Evolutionary conservation across 345 rosid genomes (phyloP), one percentile per base, ranked within the genome.

Genomic region (Luvunga scandens): DNA sequence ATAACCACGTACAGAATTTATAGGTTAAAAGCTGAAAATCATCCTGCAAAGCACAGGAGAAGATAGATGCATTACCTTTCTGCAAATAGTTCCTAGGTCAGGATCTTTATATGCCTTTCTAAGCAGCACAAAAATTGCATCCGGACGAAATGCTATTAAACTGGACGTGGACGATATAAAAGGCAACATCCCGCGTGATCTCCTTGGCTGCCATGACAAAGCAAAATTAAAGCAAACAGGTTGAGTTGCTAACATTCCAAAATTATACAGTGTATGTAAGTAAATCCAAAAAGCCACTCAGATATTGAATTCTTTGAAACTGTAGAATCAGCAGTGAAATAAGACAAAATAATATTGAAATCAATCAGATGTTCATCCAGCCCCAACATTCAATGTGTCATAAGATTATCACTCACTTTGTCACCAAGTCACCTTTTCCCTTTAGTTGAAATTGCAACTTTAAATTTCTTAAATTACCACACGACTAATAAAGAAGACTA

Each of bases 101-200:
- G 86, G 63, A 83, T 93, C 97, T 82, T 84, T 86, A 77, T 84
- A 84, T 62, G 97, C 95, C 84, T 87, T 91, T 78, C 93, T 85
- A 66, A 93, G 86, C 62, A 93, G 85, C 84, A 84, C 73, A 78
- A 93, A 88, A 75, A 87, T 85, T 39, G 82, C 86, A 85, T 91
- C 97, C 7, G 90, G 86, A 72, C 93, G 86, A 77, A 91, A 90
- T 69, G 85, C 90, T 78, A 86, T 76, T 66, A 88, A 87, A 78
- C 80, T 86, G 73, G 93, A 83, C 27, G 84, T 84, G 71, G 87
- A 81, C 77, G 82, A 80, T 67, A 78, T 66, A 71, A 86, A 79
- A 38, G 89, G 75, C 53, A 90, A 83, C 65, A 78, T 70, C 79
- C 88, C 85, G 42, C 93, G 89, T 24, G 90, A 85, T 83, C 92